phyloP scores from a whole-genome alignment of 2,329 filamentous ascomycete genomes.

The Penicillium sp. region DNA sequence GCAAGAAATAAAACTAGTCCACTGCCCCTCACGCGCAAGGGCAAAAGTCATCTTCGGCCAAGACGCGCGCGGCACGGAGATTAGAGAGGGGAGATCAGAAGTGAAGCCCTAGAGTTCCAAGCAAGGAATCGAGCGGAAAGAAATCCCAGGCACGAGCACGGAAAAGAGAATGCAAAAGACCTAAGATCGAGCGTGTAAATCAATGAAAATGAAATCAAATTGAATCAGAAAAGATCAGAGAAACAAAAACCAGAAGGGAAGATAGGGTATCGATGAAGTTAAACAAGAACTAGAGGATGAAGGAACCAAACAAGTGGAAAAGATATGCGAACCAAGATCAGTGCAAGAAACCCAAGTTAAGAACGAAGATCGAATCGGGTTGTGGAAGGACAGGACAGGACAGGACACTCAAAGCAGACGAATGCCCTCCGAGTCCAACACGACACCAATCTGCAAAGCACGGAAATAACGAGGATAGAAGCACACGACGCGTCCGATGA shows the following conservation, averaged over 20 bases:
- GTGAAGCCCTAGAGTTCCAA: background rate
- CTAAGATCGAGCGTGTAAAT: background rate
- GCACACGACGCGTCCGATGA: conserved; percentile 8
- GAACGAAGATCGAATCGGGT: background rate
- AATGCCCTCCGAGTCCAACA: no score
- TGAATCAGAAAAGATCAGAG: background rate
- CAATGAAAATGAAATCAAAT: background rate
- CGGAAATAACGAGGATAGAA: background rate
- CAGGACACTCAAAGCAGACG: background rate
- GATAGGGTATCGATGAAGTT: conserved; percentile 38
- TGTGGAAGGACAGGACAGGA: background rate
- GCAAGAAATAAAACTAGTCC: background rate
- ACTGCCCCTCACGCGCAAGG: background rate
- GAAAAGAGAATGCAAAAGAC: background rate
- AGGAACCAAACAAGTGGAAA: conserved; percentile 7
- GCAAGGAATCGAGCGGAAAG: no score
- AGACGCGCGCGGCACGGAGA: background rate
- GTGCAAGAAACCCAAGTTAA: conserved; percentile 3
- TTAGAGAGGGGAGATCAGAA: background rate
- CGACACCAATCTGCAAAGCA: background rate
- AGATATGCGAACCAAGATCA: conserved; percentile 17
- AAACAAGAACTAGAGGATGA: conserved; percentile 19
- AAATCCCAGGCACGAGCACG: background rate
- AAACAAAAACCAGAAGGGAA: conserved; percentile 19
- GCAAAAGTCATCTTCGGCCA: background rate